Conservation (phyloP, 148 eudicot genomes). For the Heliosperma pusillum region DNA sequence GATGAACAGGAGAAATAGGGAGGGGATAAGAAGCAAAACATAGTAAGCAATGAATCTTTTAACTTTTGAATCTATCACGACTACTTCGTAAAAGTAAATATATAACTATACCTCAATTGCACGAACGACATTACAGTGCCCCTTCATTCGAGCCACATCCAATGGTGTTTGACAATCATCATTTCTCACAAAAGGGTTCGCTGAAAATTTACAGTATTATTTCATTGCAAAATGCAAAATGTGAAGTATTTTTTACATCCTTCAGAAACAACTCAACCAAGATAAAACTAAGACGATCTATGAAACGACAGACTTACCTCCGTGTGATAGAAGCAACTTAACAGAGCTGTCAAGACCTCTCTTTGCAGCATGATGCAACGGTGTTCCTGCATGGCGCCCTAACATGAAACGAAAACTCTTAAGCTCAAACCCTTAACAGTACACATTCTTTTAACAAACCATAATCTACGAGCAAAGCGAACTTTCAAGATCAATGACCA, state of each 20-base stretch:
- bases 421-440: not conserved
- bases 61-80: not conserved
- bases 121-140: conserved; percentile 46
- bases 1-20: not conserved
- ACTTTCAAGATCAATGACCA: not conserved
- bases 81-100: not conserved
- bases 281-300: not conserved
- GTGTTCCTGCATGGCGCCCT: conserved; percentile 61
- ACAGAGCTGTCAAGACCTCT: conserved; percentile 48
- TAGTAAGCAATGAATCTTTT: not conserved
- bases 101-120: conserved; percentile 43
- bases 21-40: not conserved
- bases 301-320: conserved; percentile 34
- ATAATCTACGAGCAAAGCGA: not conserved
- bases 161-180: conserved; percentile 61
- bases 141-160: conserved; percentile 53
- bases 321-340: conserved; percentile 47
- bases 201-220: conserved; percentile 31
- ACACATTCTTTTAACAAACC: not conserved
- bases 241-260: not conserved
- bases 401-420: not conserved
- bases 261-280: not conserved
- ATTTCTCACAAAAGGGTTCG: conserved; percentile 47
- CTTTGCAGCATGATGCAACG: conserved; percentile 65
- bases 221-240: not conserved